These are phyloP conservation scores for Pseudogymnoascus sp. DNA, from an alignment of 2,329 filamentous ascomycete species.

Conservation along the genomic window DNA sequence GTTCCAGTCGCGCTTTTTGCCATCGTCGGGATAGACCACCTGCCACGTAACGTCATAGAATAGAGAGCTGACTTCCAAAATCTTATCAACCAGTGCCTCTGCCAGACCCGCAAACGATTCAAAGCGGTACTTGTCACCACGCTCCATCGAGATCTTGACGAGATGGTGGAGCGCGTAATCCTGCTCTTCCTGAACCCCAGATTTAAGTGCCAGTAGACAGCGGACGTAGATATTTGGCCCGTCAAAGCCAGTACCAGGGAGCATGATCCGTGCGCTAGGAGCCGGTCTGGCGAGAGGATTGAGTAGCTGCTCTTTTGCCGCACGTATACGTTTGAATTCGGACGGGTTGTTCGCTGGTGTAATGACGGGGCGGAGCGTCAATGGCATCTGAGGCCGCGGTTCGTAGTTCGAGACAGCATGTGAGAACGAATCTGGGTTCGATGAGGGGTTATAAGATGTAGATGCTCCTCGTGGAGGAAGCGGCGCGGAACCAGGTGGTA, in stretches of 20 bases:
- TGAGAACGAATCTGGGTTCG: conserved; percentile 51
- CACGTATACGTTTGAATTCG: conserved; percentile 56
- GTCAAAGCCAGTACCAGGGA: conserved; percentile 57
- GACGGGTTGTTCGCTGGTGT: conserved; percentile 69
- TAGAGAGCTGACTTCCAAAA: conserved; percentile 67
- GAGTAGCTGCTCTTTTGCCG: conserved; percentile 34
- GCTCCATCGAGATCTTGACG: conserved; percentile 90
- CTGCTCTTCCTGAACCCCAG: conserved; percentile 72
- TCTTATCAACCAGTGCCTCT: conserved; percentile 81
- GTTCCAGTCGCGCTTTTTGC: conserved; percentile 44
- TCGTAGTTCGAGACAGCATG: conserved; percentile 63
- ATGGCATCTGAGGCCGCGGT: conserved; percentile 53
- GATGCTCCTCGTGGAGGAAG: conserved; percentile 33
- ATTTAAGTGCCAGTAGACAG: conserved; percentile 77
- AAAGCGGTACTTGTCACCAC: conserved; percentile 93
- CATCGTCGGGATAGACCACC: conserved; percentile 63
- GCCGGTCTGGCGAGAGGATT: conserved; percentile 36
- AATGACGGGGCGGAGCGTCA: conserved; percentile 65
- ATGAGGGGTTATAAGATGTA: conserved; percentile 45
- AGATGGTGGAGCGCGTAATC: conserved; percentile 90
- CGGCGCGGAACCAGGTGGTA: conserved; percentile 31
- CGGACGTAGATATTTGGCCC: conserved; percentile 89
- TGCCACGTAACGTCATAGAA: conserved; percentile 82
- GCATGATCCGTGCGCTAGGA: conserved; percentile 46
- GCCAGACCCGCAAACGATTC: conserved; percentile 84